Base-by-base conservation (phyloP, 345 rosid genomes). In the Physaria fendleri region DNA sequence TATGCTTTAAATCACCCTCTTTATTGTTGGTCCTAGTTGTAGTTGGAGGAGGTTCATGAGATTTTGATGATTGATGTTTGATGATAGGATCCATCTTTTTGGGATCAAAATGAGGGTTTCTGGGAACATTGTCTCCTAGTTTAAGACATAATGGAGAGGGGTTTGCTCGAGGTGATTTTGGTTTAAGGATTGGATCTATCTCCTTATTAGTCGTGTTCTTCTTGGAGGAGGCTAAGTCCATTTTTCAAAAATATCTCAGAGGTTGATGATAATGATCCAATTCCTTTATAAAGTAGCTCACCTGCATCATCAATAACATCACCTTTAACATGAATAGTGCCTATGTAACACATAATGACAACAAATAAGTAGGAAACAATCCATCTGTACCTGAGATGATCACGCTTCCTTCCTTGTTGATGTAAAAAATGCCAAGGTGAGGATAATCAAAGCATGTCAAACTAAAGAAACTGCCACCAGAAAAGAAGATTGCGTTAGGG, bases 71-170 rank as follows among this genome's bases (percentile, higher is more conserved):
- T n/a, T 70, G 69, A 18, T 70, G 52, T 56, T 54, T 71, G 14
- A 57, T 41, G 9, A 71, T 59, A 47, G 74, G 80, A 76, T 81
- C 85, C 77, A 76, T 79, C 72, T 68, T 81, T 14, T 68, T 79
- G 34, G 74, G 77, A 50, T 76, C 90, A 2, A 77, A 64, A 12
- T 41, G 70, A 12, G 76, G 79, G 32, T 79, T 79, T 28, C 65
- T 37, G 3, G 58, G 59, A 34, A 79, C 78, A 27, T 79, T 81
- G 58, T 79, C 90, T 54, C 53, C 64, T 47, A 24, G 65, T 16
- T 56, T 71, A 50, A 71, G 57, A 0, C 69, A 63, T 40, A 71
- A 63, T 5, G 67, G 43, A 35, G 67, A 1, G 11, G 32, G 24
- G 56, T 13, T 65, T 44, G 56, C 9, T 2, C 60, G 48, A 60